Evolutionary conservation across 495 filamentous ascomycete species (phyloP).

Genomic region (Parathielavia appendiculata): DNA sequence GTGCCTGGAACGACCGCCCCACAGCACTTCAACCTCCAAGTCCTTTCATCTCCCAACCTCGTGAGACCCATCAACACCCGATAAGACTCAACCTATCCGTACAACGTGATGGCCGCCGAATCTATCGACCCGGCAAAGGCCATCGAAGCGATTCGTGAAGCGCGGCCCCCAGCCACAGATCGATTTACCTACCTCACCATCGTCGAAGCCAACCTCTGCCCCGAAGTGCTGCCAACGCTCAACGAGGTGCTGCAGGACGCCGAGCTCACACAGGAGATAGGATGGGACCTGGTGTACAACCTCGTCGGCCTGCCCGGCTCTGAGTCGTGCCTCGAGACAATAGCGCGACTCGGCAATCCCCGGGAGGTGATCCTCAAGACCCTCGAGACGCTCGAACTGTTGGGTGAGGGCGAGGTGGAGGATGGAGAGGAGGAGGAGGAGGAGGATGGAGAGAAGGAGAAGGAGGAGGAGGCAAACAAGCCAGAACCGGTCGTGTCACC

Average conservation of each 20-base stretch:
- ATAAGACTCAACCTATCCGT: background rate
- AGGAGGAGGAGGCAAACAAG: slow-evolving; percentile 24
- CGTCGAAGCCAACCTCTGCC: slow-evolving; percentile 75
- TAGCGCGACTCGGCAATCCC: slow-evolving; percentile 81
- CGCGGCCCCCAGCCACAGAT: slow-evolving; percentile 66
- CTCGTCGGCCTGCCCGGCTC: slow-evolving; percentile 73
- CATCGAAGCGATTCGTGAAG: slow-evolving; percentile 40
- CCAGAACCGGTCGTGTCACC: slow-evolving; percentile 19
- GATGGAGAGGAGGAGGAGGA: slow-evolving; percentile 17
- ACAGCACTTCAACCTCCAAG: background rate
- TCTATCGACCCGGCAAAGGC: slow-evolving; percentile 27
- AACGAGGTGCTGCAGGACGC: slow-evolving; percentile 78
- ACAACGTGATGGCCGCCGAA: slow-evolving; percentile 15
- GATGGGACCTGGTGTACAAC: slow-evolving; percentile 90
- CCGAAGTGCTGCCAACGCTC: slow-evolving; percentile 68
- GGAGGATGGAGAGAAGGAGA: slow-evolving; percentile 30
- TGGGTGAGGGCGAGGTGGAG: slow-evolving; percentile 43
- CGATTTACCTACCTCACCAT: slow-evolving; percentile 85
- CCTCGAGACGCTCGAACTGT: slow-evolving; percentile 59
- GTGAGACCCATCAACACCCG: background rate
- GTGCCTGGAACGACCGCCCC: background rate
- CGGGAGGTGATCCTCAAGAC: slow-evolving; percentile 89
- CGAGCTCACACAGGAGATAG: slow-evolving; percentile 80
- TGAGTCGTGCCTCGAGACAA: slow-evolving; percentile 65
- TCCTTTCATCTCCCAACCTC: background rate